Conservation (phyloP, 331 rosid species). For the Rosa hybrid region DNA sequence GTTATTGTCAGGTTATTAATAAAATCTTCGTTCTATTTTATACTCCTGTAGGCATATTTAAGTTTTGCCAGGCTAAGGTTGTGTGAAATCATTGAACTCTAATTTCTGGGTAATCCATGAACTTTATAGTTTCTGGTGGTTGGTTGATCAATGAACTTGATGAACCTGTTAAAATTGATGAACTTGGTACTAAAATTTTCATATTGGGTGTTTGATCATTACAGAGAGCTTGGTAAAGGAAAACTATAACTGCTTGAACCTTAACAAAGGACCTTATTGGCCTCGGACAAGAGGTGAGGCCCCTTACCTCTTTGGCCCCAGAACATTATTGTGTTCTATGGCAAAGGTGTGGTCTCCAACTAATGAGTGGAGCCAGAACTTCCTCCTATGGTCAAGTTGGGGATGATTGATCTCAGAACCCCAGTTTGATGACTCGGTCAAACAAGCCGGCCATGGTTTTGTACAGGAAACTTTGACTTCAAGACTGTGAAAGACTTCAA, state of each 20-base stretch:
- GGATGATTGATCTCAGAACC: not conserved
- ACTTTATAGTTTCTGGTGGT: not conserved
- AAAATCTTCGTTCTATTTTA: not conserved
- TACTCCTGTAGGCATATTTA: not conserved
- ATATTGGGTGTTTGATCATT: not conserved
- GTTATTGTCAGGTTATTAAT: not conserved
- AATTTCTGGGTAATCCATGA: not conserved
- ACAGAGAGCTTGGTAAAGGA: not conserved
- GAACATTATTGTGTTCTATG: not conserved
- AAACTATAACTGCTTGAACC: not conserved
- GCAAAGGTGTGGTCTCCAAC: not conserved
- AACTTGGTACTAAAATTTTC: not conserved
- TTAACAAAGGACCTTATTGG: not conserved
- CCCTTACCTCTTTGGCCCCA: not conserved
- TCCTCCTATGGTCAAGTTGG: not conserved
- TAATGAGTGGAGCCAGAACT: not conserved
- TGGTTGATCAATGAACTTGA: not conserved
- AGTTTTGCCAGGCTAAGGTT: not conserved
- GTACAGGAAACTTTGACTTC: not conserved
- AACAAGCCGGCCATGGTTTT: not conserved
- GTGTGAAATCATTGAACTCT: not conserved
- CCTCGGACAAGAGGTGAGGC: not conserved
- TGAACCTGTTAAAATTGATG: not conserved
- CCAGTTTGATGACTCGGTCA: not conserved
- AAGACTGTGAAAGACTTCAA: not conserved